These are phyloP conservation scores for Hygrocybe coccinea DNA, from an alignment of 768 basidiomycete species.

Conservation along the genomic window DNA sequence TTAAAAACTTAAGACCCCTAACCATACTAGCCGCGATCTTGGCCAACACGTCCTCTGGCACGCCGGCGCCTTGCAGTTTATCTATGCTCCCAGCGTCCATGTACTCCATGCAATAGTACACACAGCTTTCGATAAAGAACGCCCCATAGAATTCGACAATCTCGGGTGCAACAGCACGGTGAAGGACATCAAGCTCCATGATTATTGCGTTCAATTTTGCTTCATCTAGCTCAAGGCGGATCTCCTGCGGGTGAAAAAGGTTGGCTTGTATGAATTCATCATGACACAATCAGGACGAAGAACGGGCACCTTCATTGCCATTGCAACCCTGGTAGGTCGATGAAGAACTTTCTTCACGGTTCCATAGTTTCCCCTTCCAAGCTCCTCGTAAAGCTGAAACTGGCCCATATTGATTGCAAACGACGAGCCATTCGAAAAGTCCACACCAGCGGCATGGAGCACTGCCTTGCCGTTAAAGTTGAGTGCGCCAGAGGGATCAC, in stretches of 20 bases:
- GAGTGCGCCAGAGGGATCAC: constrained; percentile 93
- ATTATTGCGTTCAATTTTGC: constrained; percentile 93
- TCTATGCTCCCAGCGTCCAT: constrained; percentile 99
- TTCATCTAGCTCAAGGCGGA: constrained; percentile 90
- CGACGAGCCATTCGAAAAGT: constrained; percentile 84
- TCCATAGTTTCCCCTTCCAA: constrained; percentile 95
- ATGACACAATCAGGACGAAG: constrained; percentile 1
- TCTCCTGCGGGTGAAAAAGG: constrained; percentile 61
- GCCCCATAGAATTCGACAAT: constrained; percentile 99
- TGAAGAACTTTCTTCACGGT: constrained; percentile 95
- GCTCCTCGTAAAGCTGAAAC: constrained; percentile 84
- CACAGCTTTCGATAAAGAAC: constrained; percentile 99
- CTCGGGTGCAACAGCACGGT: constrained; percentile 83
- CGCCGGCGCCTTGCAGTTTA: constrained; percentile 58
- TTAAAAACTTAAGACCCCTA: constrained; percentile 87
- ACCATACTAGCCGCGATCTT: constrained; percentile 81
- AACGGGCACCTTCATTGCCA: constrained; percentile 92
- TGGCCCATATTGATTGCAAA: constrained; percentile 95
- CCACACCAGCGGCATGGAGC: constrained; percentile 77
- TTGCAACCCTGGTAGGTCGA: constrained; percentile 87
- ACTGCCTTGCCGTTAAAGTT: constrained; percentile 93
- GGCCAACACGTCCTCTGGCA: constrained; percentile 77
- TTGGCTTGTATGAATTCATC: constrained; percentile 4
- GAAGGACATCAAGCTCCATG: constrained; percentile 97
- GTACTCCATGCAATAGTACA: constrained; percentile 99